A percentile compares a stretch with the other conserved stretches of the same genome.
Conservation (phyloP, 2,329 filamentous ascomycete species). For the Penicillium sp. region DNA sequence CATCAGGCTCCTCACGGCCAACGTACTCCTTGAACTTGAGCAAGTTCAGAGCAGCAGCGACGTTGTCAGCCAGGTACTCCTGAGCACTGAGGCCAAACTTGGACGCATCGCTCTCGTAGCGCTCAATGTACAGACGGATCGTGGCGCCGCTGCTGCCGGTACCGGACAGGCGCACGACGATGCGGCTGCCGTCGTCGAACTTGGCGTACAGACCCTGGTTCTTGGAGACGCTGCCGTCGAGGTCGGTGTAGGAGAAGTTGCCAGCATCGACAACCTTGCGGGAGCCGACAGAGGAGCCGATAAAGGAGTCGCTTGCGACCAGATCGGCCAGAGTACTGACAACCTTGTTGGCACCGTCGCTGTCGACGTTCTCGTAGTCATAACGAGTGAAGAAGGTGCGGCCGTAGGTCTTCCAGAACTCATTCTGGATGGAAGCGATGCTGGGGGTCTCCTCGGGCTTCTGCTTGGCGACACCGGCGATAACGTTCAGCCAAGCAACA, state of each 20-base stretch:
- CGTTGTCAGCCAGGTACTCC: conserved; percentile 88
- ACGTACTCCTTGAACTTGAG: conserved; percentile 94
- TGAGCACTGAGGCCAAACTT: conserved; percentile 83
- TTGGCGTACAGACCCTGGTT: conserved; percentile 95
- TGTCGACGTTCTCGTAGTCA: conserved; percentile 95
- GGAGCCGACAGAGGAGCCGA: conserved; percentile 78
- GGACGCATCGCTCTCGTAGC: conserved; percentile 79
- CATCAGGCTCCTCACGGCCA: conserved; percentile 89
- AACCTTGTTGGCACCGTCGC: conserved; percentile 86
- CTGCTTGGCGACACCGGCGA: conserved; percentile 86
- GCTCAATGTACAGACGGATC: conserved; percentile 96
- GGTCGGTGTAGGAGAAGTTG: conserved; percentile 97
- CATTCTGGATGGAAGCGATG: conserved; percentile 93
- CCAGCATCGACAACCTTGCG: conserved; percentile 86
- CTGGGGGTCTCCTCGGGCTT: conserved; percentile 78
- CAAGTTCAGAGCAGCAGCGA: conserved; percentile 79
- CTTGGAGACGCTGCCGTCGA: conserved; percentile 93
- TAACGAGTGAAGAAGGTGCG: conserved; percentile 99
- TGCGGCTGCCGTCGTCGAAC: conserved; percentile 92
- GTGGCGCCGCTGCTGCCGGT: conserved; percentile 95
- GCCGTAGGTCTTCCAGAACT: conserved; percentile 96
- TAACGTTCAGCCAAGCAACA: conserved; percentile 98
- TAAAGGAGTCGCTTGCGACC: conserved; percentile 72
- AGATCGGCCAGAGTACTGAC: conserved; percentile 77
- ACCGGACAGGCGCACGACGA: conserved; percentile 91